Evolutionary conservation across 768 basidiomycete genomes (phyloP), one percentile per base, ranked within the genome.

Genomic region (Sporobolomyces roseus): DNA sequence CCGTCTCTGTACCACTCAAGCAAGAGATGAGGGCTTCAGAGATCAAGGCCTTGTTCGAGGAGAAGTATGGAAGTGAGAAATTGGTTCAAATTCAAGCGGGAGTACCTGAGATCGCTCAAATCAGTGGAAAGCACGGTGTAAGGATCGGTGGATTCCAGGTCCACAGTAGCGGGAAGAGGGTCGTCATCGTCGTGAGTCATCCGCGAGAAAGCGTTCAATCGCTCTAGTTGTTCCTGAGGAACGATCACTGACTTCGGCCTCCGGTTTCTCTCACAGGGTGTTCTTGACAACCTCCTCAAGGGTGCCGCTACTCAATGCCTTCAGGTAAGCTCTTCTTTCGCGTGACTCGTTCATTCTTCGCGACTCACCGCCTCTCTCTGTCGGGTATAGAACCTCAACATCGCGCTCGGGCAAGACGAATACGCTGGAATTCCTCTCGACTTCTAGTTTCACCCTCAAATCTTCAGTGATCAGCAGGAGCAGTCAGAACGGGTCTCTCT

Each of bases 301-400:
- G 96, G 96, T 10, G 96, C 96, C 56, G 96, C 96, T 23, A 98
- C 94, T n/a, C 96, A 99, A 79, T 97, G 94, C 78, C 77, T 99
- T 70, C 93, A 94, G 84, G 90, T 91, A 58, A 25, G 86, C 80
- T 45, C 35, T n/a, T 13, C 50, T 65, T 52, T 65, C n/a, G 30
- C 61, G 41, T 21, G 32, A 58, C 21, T 65, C 41, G 29, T 16
- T 36, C 46, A 9, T 19, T 25, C 23, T 46, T 10, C 10, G 25
- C 14, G 21, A 3, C 43, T 25, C 35, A 41, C 10, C 12, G 14
- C 13, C 23, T 29, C 54, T 29, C 32, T 8, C 9, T 30, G 1
- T 25, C 13, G 14, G n/a, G 10, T 4, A 12, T 35, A 93, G 88
- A 96, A 96, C 78, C 80, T 96, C 77, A 96, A 94, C 80, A 82